Base-by-base conservation (phyloP, 768 basidiomycete species). In the Roridomyces roridus region DNA sequence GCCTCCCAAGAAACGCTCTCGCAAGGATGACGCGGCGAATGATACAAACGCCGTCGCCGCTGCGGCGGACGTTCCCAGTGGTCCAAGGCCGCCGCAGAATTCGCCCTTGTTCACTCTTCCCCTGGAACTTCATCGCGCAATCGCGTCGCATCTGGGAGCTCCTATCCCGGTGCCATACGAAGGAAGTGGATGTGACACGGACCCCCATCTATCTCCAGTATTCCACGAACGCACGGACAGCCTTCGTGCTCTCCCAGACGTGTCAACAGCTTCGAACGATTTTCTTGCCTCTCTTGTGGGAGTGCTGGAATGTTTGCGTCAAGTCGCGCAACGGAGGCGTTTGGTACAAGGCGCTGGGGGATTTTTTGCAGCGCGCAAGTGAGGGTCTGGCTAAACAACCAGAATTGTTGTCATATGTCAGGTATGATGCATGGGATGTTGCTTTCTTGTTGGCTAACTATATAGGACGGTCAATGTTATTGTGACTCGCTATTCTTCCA, bases 401-500 rank as follows among this genome's bases (percentile, higher is more conserved):
- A 12, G 43, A 52, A 17, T 20, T 49, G 35, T 21, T 51, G 8
- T 17, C 49, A 23, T 39, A 34, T 28, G 40, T 58, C 35, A 23
- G 44, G 51, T 58, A 42, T 24, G 18, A 14, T 31, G 29, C n/a
- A n/a, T n/a, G 14, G 23, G 10, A 10, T n/a, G 10, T 7, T 26
- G 11, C 50, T 24, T 45, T 39, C 14, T 6, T 10, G 6, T 14
- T 25, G n/a, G n/a, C n/a, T n/a, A n/a, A n/a, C n/a, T 37, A 8
- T 10, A 21, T 18, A 72, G 69, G 29, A 67, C 46, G 15, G 63
- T 67, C 28, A 72, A 64, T 28, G 68, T 74, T 23, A 54, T 63
- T 0, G 56, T 75, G 11, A 71, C 71, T 5, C 67, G 72, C 14
- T 73, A 68, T 52, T 57, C 61, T 1, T 46, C 64, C 9, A 24